Percentiles rank a stretch among this genome's conserved stretches.
These are phyloP conservation scores for Ophiostoma perfectum DNA, from an alignment of 2,329 filamentous ascomycete genomes.

Conservation along the genomic window DNA sequence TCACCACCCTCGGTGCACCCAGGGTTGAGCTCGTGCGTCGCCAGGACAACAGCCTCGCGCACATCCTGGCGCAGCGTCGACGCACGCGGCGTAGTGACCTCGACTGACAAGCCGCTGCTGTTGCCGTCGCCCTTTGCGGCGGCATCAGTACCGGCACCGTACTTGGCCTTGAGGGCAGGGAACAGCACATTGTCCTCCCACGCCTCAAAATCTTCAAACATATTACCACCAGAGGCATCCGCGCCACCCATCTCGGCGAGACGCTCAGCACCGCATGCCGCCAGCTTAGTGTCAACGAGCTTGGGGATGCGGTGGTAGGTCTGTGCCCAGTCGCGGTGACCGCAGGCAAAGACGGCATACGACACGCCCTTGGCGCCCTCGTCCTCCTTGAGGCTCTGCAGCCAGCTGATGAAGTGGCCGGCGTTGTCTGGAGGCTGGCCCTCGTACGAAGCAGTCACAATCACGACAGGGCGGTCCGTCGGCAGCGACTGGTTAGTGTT, in stretches of 20 bases:
- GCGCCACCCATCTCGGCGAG: slow-evolving; percentile 49
- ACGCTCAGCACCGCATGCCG: slow-evolving; percentile 42
- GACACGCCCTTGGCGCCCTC: slow-evolving; percentile 36
- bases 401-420: slow-evolving; percentile 34
- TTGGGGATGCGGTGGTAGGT: slow-evolving; percentile 66
- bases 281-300: slow-evolving; percentile 51
- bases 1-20: slow-evolving; percentile 29
- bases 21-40: slow-evolving; percentile 42
- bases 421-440: slow-evolving; percentile 71
- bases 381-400: slow-evolving; percentile 5
- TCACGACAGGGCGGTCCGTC: slow-evolving; percentile 55
- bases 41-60: slow-evolving; percentile 51
- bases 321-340: slow-evolving; percentile 43
- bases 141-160: slow-evolving; percentile 26
- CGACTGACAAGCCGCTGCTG: slow-evolving; percentile 37
- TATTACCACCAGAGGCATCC: slow-evolving; percentile 58
- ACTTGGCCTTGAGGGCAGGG: slow-evolving; percentile 45
- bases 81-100: slow-evolving; percentile 43
- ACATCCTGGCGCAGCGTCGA: slow-evolving; percentile 42
- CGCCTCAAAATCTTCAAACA: slow-evolving; percentile 61
- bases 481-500: slow-evolving; percentile 55
- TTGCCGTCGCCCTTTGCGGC: neutral
- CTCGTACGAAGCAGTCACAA: slow-evolving; percentile 67
- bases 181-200: slow-evolving; percentile 58
- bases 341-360: slow-evolving; percentile 67